Base-by-base conservation (phyloP, 2,329 filamentous ascomycete species). In the Cytospora schulzeri region DNA sequence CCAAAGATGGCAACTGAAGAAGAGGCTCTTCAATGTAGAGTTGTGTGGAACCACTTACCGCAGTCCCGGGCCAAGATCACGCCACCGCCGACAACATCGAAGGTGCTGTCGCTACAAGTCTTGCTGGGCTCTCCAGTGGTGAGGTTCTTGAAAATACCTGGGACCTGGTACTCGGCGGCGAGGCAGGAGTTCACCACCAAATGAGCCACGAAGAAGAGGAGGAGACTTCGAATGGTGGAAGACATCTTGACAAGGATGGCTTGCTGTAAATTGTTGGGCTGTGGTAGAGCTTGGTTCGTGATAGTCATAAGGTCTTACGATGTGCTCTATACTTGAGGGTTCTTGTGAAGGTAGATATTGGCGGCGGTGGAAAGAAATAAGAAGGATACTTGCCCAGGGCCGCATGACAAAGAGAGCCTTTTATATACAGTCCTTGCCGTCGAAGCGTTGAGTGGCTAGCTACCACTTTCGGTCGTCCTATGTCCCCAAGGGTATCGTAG, bases 41-140 rank as follows among this genome's bases (percentile, higher is more conserved):
- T 9, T 19, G 41, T 11, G n/a, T 11, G 17, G 41, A 11, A 12
- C 17, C 12, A 48, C 41, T 22, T 24, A 50, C 54, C 45, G 22
- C 59, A 62, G 17, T 62, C 59, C 5, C 28, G 11, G 4, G 48
- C 38, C 29, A 35, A 17, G 38, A 62, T 56, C 11, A 56, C 51
- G 22, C 28, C 59, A 14, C 51, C 52, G 26, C 59, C 52, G 2
- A 35, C 4, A 5, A 62, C 51, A 4, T 45, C 15, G 26, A 62
- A 31, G 0, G 29, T 35, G 35, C 52, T 62, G 17, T 24, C 11
- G 17, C 48, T 28, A 11, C 59, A 62, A 9, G 24, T 11, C 12
- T 38, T 24, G 24, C 45, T 56, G n/a, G 26, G 45, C 22, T 52
- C 22, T 12, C n/a, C 4, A 51, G 14, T 1, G 38, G 52, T 62